These are phyloP conservation scores for Ophiostoma sp. DNA, from an alignment of 2,329 filamentous ascomycete species.

Conservation along the genomic window DNA sequence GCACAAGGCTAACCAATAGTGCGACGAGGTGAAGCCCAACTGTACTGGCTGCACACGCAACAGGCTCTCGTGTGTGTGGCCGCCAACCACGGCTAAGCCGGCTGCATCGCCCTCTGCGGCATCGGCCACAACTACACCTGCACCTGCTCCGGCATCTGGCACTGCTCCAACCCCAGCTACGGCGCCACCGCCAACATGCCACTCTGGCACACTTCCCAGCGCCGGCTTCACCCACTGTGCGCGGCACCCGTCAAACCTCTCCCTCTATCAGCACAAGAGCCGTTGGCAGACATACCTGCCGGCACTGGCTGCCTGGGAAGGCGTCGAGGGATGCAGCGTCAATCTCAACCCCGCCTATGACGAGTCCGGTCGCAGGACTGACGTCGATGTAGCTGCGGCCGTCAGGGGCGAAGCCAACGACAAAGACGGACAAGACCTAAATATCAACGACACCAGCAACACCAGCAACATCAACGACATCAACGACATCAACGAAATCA, in stretches of 20 bases:
- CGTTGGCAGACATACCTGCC: constrained; percentile 23
- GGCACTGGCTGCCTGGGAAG: constrained; percentile 22
- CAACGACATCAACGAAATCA: background rate
- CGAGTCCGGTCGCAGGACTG: constrained; percentile 13
- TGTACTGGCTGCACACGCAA: constrained; percentile 26
- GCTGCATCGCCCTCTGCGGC: background rate
- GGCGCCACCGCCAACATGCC: too few relatives aligned
- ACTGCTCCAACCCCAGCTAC: background rate
- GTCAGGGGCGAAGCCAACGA: background rate
- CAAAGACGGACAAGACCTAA: background rate
- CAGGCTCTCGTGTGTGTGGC: constrained; percentile 25
- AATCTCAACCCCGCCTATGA: constrained; percentile 19
- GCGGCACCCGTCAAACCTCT: constrained; percentile 16
- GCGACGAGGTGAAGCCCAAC: constrained; percentile 24
- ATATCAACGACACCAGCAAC: background rate
- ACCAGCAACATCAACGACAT: background rate
- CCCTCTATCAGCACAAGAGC: constrained; percentile 24
- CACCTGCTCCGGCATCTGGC: background rate
- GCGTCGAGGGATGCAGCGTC: constrained; percentile 22
- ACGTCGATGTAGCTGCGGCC: background rate
- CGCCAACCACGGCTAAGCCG: background rate
- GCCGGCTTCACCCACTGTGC: background rate
- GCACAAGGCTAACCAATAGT: constrained; percentile 18
- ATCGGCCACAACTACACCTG: background rate
- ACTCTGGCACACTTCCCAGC: background rate